phyloP scores from a whole-genome alignment of 208 protist species.

The Leishmania guyanensis region DNA sequence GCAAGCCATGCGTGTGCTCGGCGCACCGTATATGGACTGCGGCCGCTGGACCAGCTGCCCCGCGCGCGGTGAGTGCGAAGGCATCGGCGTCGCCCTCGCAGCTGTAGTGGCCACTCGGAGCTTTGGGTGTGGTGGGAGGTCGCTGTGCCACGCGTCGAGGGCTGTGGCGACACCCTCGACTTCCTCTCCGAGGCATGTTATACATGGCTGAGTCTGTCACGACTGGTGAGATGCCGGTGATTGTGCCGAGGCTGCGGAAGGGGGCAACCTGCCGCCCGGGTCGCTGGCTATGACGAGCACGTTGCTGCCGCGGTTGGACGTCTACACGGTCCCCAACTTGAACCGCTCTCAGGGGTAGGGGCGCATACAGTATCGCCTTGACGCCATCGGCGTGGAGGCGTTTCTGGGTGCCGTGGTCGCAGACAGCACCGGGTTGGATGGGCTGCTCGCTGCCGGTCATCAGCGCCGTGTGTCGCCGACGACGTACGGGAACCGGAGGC shows the following conservation, averaged over 20 bases:
- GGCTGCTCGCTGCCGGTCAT: conserved; percentile 77
- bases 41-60: too few relatives aligned
- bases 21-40: too few relatives aligned
- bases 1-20: too few relatives aligned
- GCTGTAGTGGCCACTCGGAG: conserved; percentile 70
- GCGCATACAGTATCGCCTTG: conserved; percentile 74
- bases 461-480: conserved; percentile 59
- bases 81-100: conserved; percentile 40
- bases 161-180: conserved; percentile 80
- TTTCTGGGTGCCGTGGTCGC: conserved; percentile 76
- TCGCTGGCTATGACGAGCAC: conserved; percentile 71
- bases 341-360: conserved; percentile 61
- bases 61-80: not conserved
- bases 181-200: conserved; percentile 80
- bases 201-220: conserved; percentile 48
- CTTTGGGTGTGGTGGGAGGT: conserved; percentile 73
- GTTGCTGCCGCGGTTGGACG: conserved; percentile 76
- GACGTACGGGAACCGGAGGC: conserved; percentile 76
- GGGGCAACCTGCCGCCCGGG: conserved; percentile 74
- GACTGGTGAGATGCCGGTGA: conserved; percentile 55
- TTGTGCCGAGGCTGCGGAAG: conserved; percentile 70
- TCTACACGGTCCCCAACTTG: conserved; percentile 84
- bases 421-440: conserved; percentile 88
- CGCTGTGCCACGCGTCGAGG: conserved; percentile 73
- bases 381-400: conserved; percentile 65